Base-by-base conservation (phyloP, 1,284 basidiomycete species). In the Neonothopanus nambi region DNA sequence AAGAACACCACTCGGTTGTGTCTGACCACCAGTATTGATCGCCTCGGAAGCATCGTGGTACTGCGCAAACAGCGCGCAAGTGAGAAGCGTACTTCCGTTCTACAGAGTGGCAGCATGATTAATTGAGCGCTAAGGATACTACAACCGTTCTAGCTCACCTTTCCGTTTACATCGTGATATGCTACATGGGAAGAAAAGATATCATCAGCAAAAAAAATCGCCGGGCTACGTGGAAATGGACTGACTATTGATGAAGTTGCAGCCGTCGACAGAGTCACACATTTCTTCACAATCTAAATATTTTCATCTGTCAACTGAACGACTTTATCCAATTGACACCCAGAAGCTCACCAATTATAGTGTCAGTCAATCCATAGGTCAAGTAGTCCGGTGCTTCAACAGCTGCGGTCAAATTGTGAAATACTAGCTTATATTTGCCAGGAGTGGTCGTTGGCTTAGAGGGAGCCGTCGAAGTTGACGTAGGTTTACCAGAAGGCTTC, bases 1-100 rank as follows among this genome's bases (percentile, higher is more conserved):
- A 42, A 74, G 40, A 48, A 62, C 65, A n/a, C 75, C 75, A 55
- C 73, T 63, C 7, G 74, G 69, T 56, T 77, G 74, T 33, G 60
- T 70, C 55, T 76, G 74, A 30, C 75, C 74, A 24, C 74, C 74
- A 21, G 53, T 61, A 60, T 76, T 77, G 55, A 62, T 66, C 30
- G 73, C 71, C 35, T 68, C 66, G 6, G 63, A 55, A 20, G 61
- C 58, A 37, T 46, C 59, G 47, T 76, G 73, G 62, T 73, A 75
- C 15, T 39, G 37, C 15, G 56, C 57, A 61, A 71, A 76, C 39
- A 77, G 63, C 13, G 74, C 68, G 63, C 74, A 77, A 18, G 74
- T 76, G 17, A 76, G 61, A 33, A 68, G 67, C 15, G 71, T 62
- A 63, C 72, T 73, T 42, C 74, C 74, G 41, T 65, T 66, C 67